Evolutionary conservation across 345 rosid genomes (phyloP).

Genomic region (Gossypium sturtianum): DNA sequence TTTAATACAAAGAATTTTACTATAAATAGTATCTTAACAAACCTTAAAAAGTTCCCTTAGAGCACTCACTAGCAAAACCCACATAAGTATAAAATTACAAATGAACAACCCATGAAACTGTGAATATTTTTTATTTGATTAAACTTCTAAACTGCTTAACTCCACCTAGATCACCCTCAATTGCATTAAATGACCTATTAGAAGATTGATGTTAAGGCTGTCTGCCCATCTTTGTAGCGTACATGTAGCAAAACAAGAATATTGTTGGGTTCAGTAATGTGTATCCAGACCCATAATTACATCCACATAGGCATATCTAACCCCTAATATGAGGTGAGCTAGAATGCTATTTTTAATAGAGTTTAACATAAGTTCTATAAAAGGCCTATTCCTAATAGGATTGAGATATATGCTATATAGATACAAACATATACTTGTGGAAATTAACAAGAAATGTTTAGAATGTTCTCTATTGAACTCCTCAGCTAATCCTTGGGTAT

Average conservation of each 20-base stretch:
- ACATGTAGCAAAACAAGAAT: not conserved
- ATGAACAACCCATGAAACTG: not conserved
- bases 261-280: not conserved
- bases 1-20: constrained; percentile 1
- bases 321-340: too few species aligned
- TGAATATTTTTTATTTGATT: not conserved
- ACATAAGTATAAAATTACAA: not conserved
- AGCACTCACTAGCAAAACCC: not conserved
- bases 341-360: too few species aligned
- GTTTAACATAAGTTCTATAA: too few species aligned
- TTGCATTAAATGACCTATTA: not conserved
- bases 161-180: not conserved
- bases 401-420: not conserved
- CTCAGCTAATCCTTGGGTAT: not conserved
- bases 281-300: not conserved
- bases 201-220: not conserved
- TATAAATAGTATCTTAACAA: not conserved
- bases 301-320: not conserved
- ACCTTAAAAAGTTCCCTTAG: not conserved
- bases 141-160: not conserved
- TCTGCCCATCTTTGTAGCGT: not conserved
- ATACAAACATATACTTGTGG: not conserved
- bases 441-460: not conserved
- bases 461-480: not conserved
- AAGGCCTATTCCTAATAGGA: too few species aligned